Evolutionary conservation across 495 filamentous ascomycete genomes (phyloP).

Genomic region (Antarctomyces pellizariae): DNA sequence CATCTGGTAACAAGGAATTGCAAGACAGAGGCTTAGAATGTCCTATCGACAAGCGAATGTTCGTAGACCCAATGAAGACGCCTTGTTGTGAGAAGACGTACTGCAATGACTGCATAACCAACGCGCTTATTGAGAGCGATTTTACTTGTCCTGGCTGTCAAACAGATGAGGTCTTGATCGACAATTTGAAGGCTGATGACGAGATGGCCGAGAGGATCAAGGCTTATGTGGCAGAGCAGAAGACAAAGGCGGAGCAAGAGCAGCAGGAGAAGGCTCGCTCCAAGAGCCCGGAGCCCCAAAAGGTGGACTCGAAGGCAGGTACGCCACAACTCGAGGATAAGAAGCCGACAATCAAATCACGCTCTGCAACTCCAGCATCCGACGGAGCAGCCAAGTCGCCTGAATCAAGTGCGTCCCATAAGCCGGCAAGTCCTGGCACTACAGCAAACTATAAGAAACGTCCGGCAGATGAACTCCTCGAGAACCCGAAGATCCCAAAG

Average conservation of each 20-base stretch:
- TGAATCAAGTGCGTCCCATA: constrained; percentile 8
- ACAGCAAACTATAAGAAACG: constrained; percentile 41
- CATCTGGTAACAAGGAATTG: constrained; percentile 52
- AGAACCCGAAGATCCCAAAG: constrained; percentile 39
- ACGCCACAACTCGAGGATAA: constrained; percentile 6
- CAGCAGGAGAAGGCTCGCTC: constrained; percentile 35
- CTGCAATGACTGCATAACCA: constrained; percentile 97
- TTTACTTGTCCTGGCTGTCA: constrained; percentile 83
- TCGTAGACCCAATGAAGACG: constrained; percentile 92
- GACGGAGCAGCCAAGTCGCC: constrained; percentile 19
- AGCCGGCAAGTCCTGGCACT: constrained; percentile 2
- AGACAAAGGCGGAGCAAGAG: constrained; percentile 19
- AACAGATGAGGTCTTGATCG: constrained; percentile 74
- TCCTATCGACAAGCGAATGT: constrained; percentile 86
- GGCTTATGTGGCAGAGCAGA: constrained; percentile 50
- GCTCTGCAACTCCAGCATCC: constrained; percentile 11
- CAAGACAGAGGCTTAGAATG: constrained; percentile 77
- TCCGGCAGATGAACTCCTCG: constrained; percentile 47
- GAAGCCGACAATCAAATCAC: constrained; percentile 16
- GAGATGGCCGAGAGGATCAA: constrained; percentile 56
- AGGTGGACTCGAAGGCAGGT: constrained; percentile 8
- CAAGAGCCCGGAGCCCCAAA: constrained; percentile 20
- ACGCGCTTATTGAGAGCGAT: constrained; percentile 91
- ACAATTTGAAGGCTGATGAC: constrained; percentile 66
- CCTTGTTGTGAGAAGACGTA: constrained; percentile 94